Conservation (phyloP, 345 rosid genomes). For the Garcia nutans region DNA sequence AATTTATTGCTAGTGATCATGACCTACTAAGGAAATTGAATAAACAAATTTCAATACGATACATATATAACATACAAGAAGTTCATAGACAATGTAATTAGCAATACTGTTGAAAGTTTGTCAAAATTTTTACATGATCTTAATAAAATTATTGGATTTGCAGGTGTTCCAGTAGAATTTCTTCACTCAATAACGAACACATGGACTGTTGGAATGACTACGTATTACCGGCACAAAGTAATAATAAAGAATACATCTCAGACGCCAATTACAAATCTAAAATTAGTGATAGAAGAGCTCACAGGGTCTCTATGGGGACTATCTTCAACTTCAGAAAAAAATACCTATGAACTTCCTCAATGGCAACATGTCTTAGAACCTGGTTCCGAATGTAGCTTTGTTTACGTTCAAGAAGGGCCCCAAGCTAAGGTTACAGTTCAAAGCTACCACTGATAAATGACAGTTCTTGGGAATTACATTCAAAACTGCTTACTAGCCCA, state of each 20-base stretch:
- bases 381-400: constrained; percentile 47
- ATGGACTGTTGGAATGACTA: constrained; percentile 49
- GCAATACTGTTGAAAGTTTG: no score
- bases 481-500: no score
- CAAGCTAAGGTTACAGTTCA: constrained; percentile 61
- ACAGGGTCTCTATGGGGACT: constrained; percentile 73
- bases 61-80: no score
- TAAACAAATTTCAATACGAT: no score
- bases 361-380: constrained; percentile 45
- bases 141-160: not conserved
- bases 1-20: no score
- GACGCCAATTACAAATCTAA: constrained; percentile 48
- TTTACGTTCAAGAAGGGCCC: constrained; percentile 78
- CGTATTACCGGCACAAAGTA: constrained; percentile 69
- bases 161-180: constrained; percentile 46
- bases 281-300: constrained; percentile 49
- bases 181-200: constrained; percentile 61
- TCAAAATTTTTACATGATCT: no score
- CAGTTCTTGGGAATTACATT: no score
- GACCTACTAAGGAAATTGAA: no score
- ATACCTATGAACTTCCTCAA: constrained; percentile 53
- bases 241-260: constrained; percentile 53
- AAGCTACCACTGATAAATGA: constrained; percentile 47
- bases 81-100: no score
- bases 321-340: constrained; percentile 40